These are phyloP conservation scores for Podochytrium sp. DNA, from an alignment of 192 early-diverging fungal species.

Conservation along the genomic window DNA sequence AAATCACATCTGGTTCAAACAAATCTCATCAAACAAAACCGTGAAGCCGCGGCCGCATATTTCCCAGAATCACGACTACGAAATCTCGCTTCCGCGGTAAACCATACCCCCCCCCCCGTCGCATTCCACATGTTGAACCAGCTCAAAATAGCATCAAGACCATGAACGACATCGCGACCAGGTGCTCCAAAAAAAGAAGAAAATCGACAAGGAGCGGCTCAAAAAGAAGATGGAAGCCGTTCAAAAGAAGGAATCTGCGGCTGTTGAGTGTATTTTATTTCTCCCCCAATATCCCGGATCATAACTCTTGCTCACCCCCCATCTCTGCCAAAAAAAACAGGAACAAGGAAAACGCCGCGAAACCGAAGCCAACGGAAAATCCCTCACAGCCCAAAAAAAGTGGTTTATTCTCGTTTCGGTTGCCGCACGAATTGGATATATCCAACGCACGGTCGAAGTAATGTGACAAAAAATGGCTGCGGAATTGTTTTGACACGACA, in stretches of 20 bases:
- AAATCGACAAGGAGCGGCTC: conserved; percentile 41
- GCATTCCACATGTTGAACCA: neutral
- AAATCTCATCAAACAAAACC: conserved; percentile 41
- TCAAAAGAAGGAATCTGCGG: conserved; percentile 39
- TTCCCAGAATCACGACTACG: conserved; percentile 11
- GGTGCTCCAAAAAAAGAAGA: conserved; percentile 43
- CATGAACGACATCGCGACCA: conserved; percentile 34
- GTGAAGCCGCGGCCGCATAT: conserved; percentile 11
- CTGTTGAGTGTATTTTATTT: too few relatives aligned
- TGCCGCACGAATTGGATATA: conserved; percentile 45
- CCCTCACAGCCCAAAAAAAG: conserved; percentile 46
- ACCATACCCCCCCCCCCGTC: neutral
- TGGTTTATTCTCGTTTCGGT: conserved; percentile 57
- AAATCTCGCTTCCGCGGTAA: conserved; percentile 18
- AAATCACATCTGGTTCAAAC: conserved; percentile 23
- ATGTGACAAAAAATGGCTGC: neutral
- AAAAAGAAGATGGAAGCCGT: conserved; percentile 42
- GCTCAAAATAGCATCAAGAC: conserved; percentile 32
- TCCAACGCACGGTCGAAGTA: conserved; percentile 43
- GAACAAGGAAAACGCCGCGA: conserved; percentile 40
- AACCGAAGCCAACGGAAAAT: conserved; percentile 51
- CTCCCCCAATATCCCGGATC: too few relatives aligned
- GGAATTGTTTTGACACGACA: neutral
- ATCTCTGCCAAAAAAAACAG: conserved; percentile 31
- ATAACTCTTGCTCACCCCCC: too few relatives aligned